A percentile compares a stretch with the other conserved stretches of the same genome.
phyloP scores from a whole-genome alignment of 2,329 filamentous ascomycete species.

The Aciculosporium take region DNA sequence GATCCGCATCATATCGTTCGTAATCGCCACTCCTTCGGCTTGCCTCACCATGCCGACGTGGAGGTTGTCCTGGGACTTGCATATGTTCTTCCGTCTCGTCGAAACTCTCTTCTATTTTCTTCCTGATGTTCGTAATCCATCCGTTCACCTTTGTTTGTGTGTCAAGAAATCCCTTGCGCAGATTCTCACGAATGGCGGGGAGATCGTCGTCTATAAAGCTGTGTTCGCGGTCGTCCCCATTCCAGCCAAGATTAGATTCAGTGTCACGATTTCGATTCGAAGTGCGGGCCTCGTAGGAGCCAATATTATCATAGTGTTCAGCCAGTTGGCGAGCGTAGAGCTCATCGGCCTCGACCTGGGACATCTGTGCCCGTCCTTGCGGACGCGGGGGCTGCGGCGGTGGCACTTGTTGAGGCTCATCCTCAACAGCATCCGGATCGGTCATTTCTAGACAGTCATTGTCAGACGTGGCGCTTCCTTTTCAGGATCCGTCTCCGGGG shows the following conservation, averaged over 20 bases:
- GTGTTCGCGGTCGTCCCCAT: slow-evolving; percentile 55
- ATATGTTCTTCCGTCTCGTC: slow-evolving; percentile 45
- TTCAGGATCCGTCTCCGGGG: background rate
- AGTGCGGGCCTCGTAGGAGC: slow-evolving; percentile 43
- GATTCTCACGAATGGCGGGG: slow-evolving; percentile 80
- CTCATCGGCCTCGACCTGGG: slow-evolving; percentile 82
- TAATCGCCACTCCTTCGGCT: slow-evolving; percentile 70
- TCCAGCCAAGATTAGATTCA: slow-evolving; percentile 24
- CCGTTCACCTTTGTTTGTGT: slow-evolving; percentile 86
- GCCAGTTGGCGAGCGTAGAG: slow-evolving; percentile 83
- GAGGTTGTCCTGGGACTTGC: slow-evolving; percentile 17
- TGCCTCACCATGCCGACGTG: slow-evolving; percentile 43
- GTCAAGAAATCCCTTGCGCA: slow-evolving; percentile 87
- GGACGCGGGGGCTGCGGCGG: slow-evolving; percentile 76
- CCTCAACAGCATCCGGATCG: slow-evolving; percentile 52
- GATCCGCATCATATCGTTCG: slow-evolving; percentile 87
- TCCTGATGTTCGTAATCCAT: slow-evolving; percentile 85
- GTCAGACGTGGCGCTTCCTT: background rate
- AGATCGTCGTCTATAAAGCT: slow-evolving; percentile 95
- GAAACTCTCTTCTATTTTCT: slow-evolving; percentile 83
- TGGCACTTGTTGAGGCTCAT: slow-evolving; percentile 39
- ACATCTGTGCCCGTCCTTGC: slow-evolving; percentile 45
- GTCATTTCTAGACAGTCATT: slow-evolving; percentile 50
- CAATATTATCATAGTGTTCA: slow-evolving; percentile 65
- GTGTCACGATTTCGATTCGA: slow-evolving; percentile 27